Percentiles rank a stretch among this genome's conserved stretches.
Conservation (phyloP, 768 basidiomycete genomes). For the Exsudoporus frostii region DNA sequence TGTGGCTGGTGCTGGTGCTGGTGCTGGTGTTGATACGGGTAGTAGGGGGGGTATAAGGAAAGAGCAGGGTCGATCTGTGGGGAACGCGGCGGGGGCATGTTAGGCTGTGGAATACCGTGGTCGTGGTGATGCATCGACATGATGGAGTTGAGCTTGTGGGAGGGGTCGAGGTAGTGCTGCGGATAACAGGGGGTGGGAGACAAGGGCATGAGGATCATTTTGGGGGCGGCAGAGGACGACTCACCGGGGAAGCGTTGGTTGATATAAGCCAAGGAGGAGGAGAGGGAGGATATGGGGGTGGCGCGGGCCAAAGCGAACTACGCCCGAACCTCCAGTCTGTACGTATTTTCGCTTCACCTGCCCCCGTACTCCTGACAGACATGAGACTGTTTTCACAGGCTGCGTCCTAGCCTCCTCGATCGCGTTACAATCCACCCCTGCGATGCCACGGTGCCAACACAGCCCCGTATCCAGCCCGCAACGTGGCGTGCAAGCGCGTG, state of each 20-base stretch:
- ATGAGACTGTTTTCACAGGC: not conserved
- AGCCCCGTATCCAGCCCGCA: not conserved
- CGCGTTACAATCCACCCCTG: not conserved
- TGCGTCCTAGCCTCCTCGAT: not conserved
- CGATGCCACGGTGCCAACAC: not conserved
- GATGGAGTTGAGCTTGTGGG: conserved; percentile 40
- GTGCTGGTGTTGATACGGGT: conserved; percentile 47
- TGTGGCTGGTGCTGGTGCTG: conserved; percentile 41
- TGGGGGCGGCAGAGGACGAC: not conserved
- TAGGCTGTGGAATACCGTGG: conserved; percentile 37
- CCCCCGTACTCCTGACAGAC: not conserved
- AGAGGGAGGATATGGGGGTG: not conserved
- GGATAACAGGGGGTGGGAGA: conserved; percentile 21
- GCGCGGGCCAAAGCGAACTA: not conserved
- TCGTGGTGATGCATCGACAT: conserved; percentile 45
- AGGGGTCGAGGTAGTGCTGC: conserved; percentile 20
- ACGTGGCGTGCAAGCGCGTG: not conserved
- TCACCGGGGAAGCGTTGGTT: not conserved
- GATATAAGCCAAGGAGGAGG: not conserved
- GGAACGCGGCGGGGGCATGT: conserved; percentile 49
- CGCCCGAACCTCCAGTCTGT: no score
- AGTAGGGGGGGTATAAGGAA: conserved; percentile 64
- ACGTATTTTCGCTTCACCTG: not conserved
- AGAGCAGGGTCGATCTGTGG: conserved; percentile 71
- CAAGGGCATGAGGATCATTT: conserved; percentile 17